Percentiles rank a stretch among this genome's conserved stretches.
phyloP scores from a whole-genome alignment of 805 yeast genomes.

The Suhomyces vadensis region DNA sequence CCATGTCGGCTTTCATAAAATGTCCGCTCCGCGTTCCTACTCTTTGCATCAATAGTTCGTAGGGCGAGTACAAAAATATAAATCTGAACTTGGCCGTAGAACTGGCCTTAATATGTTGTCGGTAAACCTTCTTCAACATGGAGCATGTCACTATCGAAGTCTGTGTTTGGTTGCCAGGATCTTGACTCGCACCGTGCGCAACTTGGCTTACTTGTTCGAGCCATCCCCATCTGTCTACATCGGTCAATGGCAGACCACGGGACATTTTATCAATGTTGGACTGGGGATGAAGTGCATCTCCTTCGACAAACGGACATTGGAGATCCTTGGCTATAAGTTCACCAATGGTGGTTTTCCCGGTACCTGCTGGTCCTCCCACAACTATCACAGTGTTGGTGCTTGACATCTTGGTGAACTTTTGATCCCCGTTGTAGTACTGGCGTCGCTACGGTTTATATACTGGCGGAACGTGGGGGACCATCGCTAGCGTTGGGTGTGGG shows the following conservation, averaged over 20 bases:
- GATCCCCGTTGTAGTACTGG: not conserved
- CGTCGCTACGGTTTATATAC: not conserved
- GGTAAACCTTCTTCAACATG: constrained; percentile 71
- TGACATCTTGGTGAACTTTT: not conserved
- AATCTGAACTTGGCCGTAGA: constrained; percentile 48
- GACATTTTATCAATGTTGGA: constrained; percentile 82
- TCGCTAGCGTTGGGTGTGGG: too few species aligned
- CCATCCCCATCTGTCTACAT: constrained; percentile 95
- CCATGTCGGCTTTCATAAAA: constrained; percentile 86
- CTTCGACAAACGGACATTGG: constrained; percentile 69
- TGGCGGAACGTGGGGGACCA: not conserved
- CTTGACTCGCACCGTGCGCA: constrained; percentile 41
- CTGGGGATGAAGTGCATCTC: constrained; percentile 76
- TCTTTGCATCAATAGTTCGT: constrained; percentile 59
- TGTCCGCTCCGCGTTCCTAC: constrained; percentile 70
- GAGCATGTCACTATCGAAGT: constrained; percentile 76
- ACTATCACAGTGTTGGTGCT: constrained; percentile 46
- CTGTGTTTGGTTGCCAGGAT: constrained; percentile 18
- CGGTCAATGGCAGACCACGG: constrained; percentile 74
- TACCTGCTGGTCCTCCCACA: constrained; percentile 95
- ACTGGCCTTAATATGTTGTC: constrained; percentile 55
- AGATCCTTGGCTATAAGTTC: constrained; percentile 46
- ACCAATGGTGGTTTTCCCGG: constrained; percentile 88
- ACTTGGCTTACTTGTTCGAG: constrained; percentile 49
- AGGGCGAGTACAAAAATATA: constrained; percentile 66